Evolutionary conservation across 345 rosid genomes (phyloP), one percentile per base, ranked within the genome.

Genomic region (Melaleuca quinquenervia): DNA sequence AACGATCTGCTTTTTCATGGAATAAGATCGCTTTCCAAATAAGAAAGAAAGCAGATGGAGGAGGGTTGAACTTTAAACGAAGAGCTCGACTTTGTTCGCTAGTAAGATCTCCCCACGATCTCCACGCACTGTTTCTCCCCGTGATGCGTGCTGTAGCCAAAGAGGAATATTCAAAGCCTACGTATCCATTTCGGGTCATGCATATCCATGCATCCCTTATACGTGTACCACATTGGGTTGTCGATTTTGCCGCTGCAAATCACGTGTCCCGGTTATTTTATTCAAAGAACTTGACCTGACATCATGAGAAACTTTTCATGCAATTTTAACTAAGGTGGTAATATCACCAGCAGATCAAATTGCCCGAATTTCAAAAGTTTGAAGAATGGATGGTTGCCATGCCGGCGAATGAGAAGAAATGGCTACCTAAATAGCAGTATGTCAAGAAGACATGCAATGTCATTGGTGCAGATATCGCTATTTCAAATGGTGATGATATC

Each of bases 1-100:
- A 82, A 88, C 36, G n/a, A 70, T 80, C 84, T 86, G 49, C 88
- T 86, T 86, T 86, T 76, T 84, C 20, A 44, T 64, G 85, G 90
- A 86, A 86, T 88, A 85, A 88, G 51, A 85, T 85, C 84, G 36
- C 80, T 84, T 27, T n/a, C 51, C 82, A 20, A 48, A 29, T 64
- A 22, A 64, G 76, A 29, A 29, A 64, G 16, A 64, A 64, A 36
- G 76, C 76, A 64, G 76, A 74, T 20, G 44, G 55, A n/a, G 32
- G 22, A 70, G 51, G 82, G 82, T 85, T 36, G 50, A 84, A 32
- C 82, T 45, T 84, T 22, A 64, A 70, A 51, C 82, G 50, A 84
- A 74, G 86, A 84, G 82, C 86, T 64, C 75, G 75, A 50, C 52
- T 82, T 32, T 82, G 27, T 14, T 20, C 27, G n/a, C 84, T 50